A percentile compares a stretch with the other conserved stretches of the same genome.
Conservation (phyloP, 1,284 basidiomycete genomes). For the Chondrostereum purpureum region DNA sequence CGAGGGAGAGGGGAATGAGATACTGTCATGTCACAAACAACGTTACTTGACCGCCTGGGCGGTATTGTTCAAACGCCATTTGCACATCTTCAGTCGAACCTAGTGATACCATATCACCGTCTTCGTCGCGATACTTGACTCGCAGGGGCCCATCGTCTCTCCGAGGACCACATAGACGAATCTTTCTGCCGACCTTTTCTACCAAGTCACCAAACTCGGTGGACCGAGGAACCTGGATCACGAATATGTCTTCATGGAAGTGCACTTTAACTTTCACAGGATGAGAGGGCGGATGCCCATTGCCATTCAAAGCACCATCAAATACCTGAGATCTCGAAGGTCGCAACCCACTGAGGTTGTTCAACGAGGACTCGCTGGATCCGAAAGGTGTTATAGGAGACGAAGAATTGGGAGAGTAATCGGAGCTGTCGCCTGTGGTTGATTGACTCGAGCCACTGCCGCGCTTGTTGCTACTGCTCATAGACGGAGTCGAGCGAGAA, state of each 20-base stretch:
- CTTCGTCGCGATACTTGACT: conserved; percentile 86
- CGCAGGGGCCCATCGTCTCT: conserved; percentile 71
- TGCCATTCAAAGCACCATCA: conserved; percentile 28
- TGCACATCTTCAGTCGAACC: conserved; percentile 86
- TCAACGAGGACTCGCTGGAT: conserved; percentile 67
- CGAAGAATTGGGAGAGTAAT: conserved; percentile 73
- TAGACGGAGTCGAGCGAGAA: conserved; percentile 42
- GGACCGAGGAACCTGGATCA: conserved; percentile 78
- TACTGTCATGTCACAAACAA: conserved; percentile 60
- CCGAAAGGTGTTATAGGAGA: conserved; percentile 81
- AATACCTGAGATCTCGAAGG: conserved; percentile 48
- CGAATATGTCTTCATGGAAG: conserved; percentile 86
- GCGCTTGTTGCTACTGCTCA: conserved; percentile 50
- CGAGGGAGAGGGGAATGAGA: conserved; percentile 3
- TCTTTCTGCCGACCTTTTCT: conserved; percentile 89
- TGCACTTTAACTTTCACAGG: conserved; percentile 84
- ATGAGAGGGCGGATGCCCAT: conserved; percentile 19
- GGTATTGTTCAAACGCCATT: conserved; percentile 80
- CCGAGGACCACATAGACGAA: conserved; percentile 77
- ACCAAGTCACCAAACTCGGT: conserved; percentile 80
- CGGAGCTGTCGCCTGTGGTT: conserved; percentile 69
- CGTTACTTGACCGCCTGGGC: conserved; percentile 67
- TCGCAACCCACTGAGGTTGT: conserved; percentile 43
- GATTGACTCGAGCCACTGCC: conserved; percentile 77
- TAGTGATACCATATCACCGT: conserved; percentile 83